Conservation (phyloP, 805 yeast species). For the Yarrowia keelungensis region DNA sequence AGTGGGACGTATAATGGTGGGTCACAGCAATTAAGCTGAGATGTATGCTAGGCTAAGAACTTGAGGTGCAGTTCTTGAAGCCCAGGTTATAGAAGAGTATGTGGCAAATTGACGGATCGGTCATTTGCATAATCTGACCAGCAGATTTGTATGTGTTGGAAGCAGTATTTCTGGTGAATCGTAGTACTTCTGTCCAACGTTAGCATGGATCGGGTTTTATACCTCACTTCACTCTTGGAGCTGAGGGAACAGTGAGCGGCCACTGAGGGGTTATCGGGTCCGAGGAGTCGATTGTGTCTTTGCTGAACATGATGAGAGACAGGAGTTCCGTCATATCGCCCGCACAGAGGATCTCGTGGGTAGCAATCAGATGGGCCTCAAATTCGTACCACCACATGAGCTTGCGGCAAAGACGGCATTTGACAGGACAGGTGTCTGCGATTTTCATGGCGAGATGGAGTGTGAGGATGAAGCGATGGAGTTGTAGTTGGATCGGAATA, state of each 20-base stretch:
- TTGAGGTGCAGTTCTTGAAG: too few relatives aligned
- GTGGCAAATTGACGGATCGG: too few relatives aligned
- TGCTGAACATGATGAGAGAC: conserved; percentile 11
- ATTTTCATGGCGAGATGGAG: conserved; percentile 5
- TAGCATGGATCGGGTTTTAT: too few relatives aligned
- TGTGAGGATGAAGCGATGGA: not conserved
- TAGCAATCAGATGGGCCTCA: conserved; percentile 30
- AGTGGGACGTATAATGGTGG: not conserved
- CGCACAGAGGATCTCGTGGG: conserved; percentile 29
- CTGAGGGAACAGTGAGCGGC: not conserved
- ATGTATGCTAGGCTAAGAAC: too few relatives aligned
- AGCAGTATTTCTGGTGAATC: too few relatives aligned
- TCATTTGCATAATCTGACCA: not conserved
- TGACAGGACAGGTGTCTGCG: conserved; percentile 24
- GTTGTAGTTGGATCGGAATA: not conserved
- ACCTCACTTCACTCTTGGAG: conserved; percentile 9
- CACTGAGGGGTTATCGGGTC: conserved; percentile 8
- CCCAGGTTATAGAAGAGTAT: too few relatives aligned
- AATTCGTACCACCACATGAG: conserved; percentile 36
- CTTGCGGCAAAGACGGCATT: conserved; percentile 20
- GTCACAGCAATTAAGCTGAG: too few relatives aligned
- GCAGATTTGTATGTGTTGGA: not conserved
- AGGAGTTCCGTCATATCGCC: conserved; percentile 22
- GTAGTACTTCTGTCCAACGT: too few relatives aligned
- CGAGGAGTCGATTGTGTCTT: not conserved